These are phyloP conservation scores for Helotiales sp. DNA, from an alignment of 2,329 filamentous ascomycete species.

Conservation along the genomic window DNA sequence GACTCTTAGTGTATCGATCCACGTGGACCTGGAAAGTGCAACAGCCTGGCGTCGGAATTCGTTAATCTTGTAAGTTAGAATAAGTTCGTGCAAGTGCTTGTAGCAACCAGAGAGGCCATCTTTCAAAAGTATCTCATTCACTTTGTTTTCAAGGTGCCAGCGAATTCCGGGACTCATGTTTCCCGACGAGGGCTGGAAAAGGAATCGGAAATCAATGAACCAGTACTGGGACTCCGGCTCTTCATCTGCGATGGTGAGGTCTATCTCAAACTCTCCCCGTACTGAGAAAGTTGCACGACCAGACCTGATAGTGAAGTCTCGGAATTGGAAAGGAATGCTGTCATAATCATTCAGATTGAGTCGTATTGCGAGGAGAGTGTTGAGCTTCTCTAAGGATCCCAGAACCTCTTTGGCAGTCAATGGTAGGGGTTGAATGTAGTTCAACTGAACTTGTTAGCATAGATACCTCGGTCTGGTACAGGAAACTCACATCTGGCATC, in stretches of 20 bases:
- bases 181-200: slow-evolving; percentile 72
- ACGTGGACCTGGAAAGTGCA: slow-evolving; percentile 70
- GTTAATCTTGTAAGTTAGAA: slow-evolving; percentile 88
- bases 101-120: slow-evolving; percentile 83
- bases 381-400: slow-evolving; percentile 77
- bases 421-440: slow-evolving; percentile 75
- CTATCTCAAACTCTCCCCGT: slow-evolving; percentile 85
- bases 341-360: slow-evolving; percentile 86
- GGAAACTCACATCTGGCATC: slow-evolving; percentile 73
- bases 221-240: slow-evolving; percentile 84
- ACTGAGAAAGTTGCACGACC: slow-evolving; percentile 92
- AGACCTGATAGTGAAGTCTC: slow-evolving; percentile 76
- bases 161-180: slow-evolving; percentile 67
- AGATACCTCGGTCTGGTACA: background rate
- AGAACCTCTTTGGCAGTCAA: slow-evolving; percentile 75
- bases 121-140: slow-evolving; percentile 72
- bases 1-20: slow-evolving; percentile 78
- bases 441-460: slow-evolving; percentile 56
- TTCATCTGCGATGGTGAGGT: slow-evolving; percentile 88
- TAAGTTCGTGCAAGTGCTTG: slow-evolving; percentile 82
- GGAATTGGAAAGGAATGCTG: slow-evolving; percentile 74
- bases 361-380: slow-evolving; percentile 80
- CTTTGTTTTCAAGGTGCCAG: slow-evolving; percentile 67
- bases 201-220: slow-evolving; percentile 89
- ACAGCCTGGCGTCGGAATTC: slow-evolving; percentile 79